Evolutionary conservation across 148 eudicot genomes (phyloP).

Genomic region (Pouteria glomerata): DNA sequence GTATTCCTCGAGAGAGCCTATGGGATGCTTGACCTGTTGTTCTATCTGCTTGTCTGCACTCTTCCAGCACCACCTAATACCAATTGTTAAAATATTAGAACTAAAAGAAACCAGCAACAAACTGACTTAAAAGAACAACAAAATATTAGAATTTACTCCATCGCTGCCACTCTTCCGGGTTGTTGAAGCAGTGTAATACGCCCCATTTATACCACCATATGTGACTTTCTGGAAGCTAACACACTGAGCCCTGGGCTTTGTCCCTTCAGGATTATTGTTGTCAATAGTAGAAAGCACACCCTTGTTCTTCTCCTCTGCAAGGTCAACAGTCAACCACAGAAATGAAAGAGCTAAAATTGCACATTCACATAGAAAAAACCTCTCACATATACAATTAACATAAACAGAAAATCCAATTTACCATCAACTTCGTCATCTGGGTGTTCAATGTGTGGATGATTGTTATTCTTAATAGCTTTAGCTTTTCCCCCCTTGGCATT

Average conservation of each 20-base stretch:
- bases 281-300: slow-evolving; percentile 16
- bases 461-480: slow-evolving; percentile 8
- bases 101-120: not conserved
- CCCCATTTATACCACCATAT: slow-evolving; percentile 81
- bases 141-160: slow-evolving; percentile 41
- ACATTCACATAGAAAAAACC: not conserved
- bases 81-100: not conserved
- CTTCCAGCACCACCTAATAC: slow-evolving; percentile 59
- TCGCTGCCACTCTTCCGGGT: slow-evolving; percentile 55
- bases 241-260: slow-evolving; percentile 24
- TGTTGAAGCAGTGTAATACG: slow-evolving; percentile 60
- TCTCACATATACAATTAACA: not conserved
- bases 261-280: slow-evolving; percentile 19
- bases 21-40: slow-evolving; percentile 79
- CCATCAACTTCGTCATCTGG: slow-evolving; percentile 72
- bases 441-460: slow-evolving; percentile 63
- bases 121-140: not conserved
- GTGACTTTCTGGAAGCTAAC: slow-evolving; percentile 60
- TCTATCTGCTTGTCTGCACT: slow-evolving; percentile 74
- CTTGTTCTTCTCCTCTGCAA: slow-evolving; percentile 31
- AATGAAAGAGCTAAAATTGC: not conserved
- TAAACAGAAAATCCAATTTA: slow-evolving; percentile 10
- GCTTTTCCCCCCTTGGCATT: slow-evolving; percentile 11
- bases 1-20: slow-evolving; percentile 71
- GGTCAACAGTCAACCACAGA: slow-evolving; percentile 13